Evolutionary conservation across 2,329 filamentous ascomycete species (phyloP).

Genomic region (Berkeleyomyces rouxiae): DNA sequence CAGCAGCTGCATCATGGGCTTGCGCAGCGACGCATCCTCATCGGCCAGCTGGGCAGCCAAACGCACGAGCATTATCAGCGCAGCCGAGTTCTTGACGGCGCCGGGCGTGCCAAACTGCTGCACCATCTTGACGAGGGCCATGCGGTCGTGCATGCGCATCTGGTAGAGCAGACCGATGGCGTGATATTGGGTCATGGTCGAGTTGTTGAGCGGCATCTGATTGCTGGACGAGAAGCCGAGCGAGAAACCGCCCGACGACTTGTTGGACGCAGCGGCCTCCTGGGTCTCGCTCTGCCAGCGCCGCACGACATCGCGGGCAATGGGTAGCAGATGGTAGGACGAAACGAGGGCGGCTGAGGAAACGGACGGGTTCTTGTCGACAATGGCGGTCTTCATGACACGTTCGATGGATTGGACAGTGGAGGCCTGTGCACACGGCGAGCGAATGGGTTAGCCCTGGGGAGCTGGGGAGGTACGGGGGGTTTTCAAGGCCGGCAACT

Average conservation of each 20-base stretch:
- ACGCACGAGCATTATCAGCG: slow-evolving; percentile 79
- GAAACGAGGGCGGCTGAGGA: slow-evolving; percentile 92
- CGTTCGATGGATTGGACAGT: slow-evolving; percentile 96
- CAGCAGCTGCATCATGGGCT: slow-evolving; percentile 92
- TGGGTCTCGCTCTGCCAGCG: slow-evolving; percentile 98
- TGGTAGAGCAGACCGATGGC: slow-evolving; percentile 94
- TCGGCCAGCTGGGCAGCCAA: slow-evolving; percentile 86
- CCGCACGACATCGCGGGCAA: slow-evolving; percentile 85
- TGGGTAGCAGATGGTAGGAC: slow-evolving; percentile 91
- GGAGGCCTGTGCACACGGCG: slow-evolving; percentile 43
- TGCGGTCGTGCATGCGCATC: slow-evolving; percentile 92
- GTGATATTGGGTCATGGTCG: slow-evolving; percentile 97
- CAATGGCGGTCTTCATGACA: slow-evolving; percentile 96
- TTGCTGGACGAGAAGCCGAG: slow-evolving; percentile 75
- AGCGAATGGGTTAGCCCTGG: not conserved
- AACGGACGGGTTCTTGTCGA: slow-evolving; percentile 96
- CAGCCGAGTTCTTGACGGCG: slow-evolving; percentile 86
- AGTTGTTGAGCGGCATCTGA: slow-evolving; percentile 70
- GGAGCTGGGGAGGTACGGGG: not conserved
- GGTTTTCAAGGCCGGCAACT: slow-evolving; percentile 19
- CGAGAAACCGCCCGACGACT: slow-evolving; percentile 78
- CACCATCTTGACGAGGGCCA: slow-evolving; percentile 99
- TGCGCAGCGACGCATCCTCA: slow-evolving; percentile 74
- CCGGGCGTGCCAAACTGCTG: slow-evolving; percentile 90
- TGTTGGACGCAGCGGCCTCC: slow-evolving; percentile 79